Base-by-base conservation (phyloP, 345 rosid species). In the Hypericum androsaemum region DNA sequence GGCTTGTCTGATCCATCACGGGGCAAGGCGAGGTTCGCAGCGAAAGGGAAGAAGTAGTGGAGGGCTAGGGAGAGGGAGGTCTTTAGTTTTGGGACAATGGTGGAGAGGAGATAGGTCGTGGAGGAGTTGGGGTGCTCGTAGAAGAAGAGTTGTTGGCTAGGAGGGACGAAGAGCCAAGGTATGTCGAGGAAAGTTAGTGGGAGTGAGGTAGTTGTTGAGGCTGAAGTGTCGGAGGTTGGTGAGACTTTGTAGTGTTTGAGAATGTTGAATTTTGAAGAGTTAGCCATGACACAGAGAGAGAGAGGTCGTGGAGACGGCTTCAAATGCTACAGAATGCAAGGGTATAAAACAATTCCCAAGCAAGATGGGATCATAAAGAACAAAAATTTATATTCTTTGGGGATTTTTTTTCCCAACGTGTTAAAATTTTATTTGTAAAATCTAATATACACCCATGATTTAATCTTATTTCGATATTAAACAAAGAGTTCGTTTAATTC, bases 91-190 rank as follows among this genome's bases (percentile, higher is more conserved):
- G 72, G 80, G 48, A 80, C 67, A 37, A 70, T 51, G 7, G 54
- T 41, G 47, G 68, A 48, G 10, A 65, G 6, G 61, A 77, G 71
- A 56, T 65, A 60, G 40, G 71, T 48, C 39, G 63, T 60, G 9
- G 77, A 22, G 54, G 77, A 22, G 54, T 61, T 60, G 35, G 64
- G 66, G 52, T 55, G 66, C 41, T 47, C 59, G 14, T 65, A 73
- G 74, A 80, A 70, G 79, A 77, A 72, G 58, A 80, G 78, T 11
- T 67, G 67, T 43, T 68, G 70, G 40, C 52, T 53, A 40, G 77
- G 82, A n/a, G 66, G 13, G 62, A 60, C 67, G 61, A 71, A 61
- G 5, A 74, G 80, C 86, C 86, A 77, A 17, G 82, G 82, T n/a
- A 72, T 32, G 62, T 80, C 86, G 0, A 80, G 55, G 54, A 67